phyloP scores from a whole-genome alignment of 2,329 filamentous ascomycete species.

The Neonectria coccinea region DNA sequence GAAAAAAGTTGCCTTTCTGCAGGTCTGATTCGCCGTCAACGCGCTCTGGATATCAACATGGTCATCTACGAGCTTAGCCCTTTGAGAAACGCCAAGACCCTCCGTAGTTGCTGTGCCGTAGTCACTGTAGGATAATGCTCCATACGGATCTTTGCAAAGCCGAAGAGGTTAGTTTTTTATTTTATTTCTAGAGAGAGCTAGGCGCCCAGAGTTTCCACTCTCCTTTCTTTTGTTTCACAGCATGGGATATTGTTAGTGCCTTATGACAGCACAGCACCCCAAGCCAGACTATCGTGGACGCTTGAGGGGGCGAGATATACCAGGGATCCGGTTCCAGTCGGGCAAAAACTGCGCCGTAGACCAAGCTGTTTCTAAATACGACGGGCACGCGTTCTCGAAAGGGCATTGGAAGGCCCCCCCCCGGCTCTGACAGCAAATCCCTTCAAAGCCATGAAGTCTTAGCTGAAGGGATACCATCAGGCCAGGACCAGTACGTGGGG shows the following conservation, averaged over 20 bases:
- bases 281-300: slow-evolving; percentile 17
- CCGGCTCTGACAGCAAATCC: slow-evolving; percentile 21
- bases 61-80: slow-evolving; percentile 17
- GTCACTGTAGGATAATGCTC: background rate
- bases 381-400: slow-evolving; percentile 8
- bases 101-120: background rate
- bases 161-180: background rate
- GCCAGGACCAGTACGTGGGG: slow-evolving; percentile 18
- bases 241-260: slow-evolving; percentile 40
- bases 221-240: slow-evolving; percentile 40
- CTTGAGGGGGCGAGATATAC: slow-evolving; percentile 33
- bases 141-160: background rate
- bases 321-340: slow-evolving; percentile 34
- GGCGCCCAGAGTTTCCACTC: slow-evolving; percentile 20
- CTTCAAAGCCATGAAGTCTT: slow-evolving; percentile 24
- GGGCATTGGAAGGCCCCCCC: slow-evolving; percentile 18
- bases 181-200: background rate
- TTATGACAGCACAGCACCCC: slow-evolving; percentile 24
- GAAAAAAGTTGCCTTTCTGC: background rate
- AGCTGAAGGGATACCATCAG: slow-evolving; percentile 26
- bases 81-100: slow-evolving; percentile 29
- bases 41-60: slow-evolving; percentile 15
- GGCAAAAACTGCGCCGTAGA: slow-evolving; percentile 20
- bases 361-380: slow-evolving; percentile 30
- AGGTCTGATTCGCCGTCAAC: slow-evolving; percentile 20